Conservation (phyloP, 805 yeast genomes). For the Saturnispora sekii region DNA sequence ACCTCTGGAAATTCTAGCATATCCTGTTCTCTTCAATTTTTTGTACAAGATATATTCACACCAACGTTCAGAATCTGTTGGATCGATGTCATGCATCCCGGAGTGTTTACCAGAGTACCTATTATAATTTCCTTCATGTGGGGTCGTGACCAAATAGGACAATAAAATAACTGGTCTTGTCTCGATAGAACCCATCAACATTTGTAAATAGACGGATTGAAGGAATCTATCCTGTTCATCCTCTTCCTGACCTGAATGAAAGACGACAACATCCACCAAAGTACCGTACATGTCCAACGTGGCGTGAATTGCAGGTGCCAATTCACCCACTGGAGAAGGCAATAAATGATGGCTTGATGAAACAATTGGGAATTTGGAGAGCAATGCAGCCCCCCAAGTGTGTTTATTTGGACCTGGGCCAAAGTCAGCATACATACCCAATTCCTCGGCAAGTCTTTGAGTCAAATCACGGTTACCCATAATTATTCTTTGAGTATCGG, state of each 20-base stretch:
- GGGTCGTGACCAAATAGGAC: conserved; percentile 85
- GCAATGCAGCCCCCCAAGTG: conserved; percentile 93
- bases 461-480: conserved; percentile 96
- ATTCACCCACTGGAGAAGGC: conserved; percentile 96
- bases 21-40: conserved; percentile 77
- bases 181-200: conserved; percentile 71
- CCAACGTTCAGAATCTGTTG: conserved; percentile 95
- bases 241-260: conserved; percentile 98
- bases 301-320: conserved; percentile 97
- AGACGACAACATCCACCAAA: conserved; percentile 83
- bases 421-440: conserved; percentile 90
- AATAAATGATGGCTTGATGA: conserved; percentile 83
- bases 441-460: conserved; percentile 81
- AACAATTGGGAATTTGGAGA: conserved; percentile 90
- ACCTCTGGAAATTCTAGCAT: conserved; percentile 88
- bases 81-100: conserved; percentile 90
- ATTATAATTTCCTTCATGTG: conserved; percentile 82
- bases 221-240: conserved; percentile 87
- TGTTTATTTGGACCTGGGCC: conserved; percentile 98
- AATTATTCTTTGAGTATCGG: conserved; percentile 86
- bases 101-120: conserved; percentile 77
- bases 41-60: conserved; percentile 92
- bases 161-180: conserved; percentile 71
- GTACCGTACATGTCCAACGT: conserved; percentile 87
- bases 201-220: conserved; percentile 68